Conservation (phyloP, 2,329 filamentous ascomycete species). For the Scedosporium boydii region DNA sequence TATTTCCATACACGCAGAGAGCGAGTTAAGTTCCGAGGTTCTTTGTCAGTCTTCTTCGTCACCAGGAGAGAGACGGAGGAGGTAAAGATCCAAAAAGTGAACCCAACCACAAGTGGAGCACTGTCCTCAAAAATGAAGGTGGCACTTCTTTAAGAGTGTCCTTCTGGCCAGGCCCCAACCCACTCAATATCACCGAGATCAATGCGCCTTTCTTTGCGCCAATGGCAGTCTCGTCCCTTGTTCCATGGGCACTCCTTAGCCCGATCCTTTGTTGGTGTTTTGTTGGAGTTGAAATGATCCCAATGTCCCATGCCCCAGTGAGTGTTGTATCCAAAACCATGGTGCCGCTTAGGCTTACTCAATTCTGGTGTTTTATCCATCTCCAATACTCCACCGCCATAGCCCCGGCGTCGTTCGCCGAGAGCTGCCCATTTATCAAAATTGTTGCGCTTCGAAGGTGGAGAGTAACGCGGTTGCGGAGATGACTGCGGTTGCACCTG, state of each 20-base stretch:
- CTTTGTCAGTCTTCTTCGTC: neutral
- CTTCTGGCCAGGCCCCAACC: conserved; percentile 82
- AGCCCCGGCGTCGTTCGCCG: conserved; percentile 71
- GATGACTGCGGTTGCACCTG: conserved; percentile 15
- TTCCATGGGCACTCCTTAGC: conserved; percentile 45
- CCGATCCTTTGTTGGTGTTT: conserved; percentile 35
- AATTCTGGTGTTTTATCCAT: conserved; percentile 39
- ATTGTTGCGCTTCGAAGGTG: conserved; percentile 51
- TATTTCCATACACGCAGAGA: conserved; percentile 48
- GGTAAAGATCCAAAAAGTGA: conserved; percentile 16
- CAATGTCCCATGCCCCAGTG: conserved; percentile 35
- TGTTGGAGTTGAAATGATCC: conserved; percentile 30
- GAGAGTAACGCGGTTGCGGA: conserved; percentile 43
- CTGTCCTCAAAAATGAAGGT: neutral
- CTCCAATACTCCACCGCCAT: conserved; percentile 37
- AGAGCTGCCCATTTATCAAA: conserved; percentile 85
- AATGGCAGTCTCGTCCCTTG: conserved; percentile 51
- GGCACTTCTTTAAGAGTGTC: conserved; percentile 22
- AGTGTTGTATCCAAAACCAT: conserved; percentile 37
- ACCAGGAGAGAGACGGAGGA: neutral
- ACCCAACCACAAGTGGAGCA: conserved; percentile 46
- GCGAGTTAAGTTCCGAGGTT: conserved; percentile 35
- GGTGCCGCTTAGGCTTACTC: conserved; percentile 36
- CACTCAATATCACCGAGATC: conserved; percentile 81
- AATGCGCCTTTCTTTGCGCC: conserved; percentile 51